Evolutionary conservation across 1,284 basidiomycete species (phyloP).

Genomic region (Sanguinoderma infundibulare): DNA sequence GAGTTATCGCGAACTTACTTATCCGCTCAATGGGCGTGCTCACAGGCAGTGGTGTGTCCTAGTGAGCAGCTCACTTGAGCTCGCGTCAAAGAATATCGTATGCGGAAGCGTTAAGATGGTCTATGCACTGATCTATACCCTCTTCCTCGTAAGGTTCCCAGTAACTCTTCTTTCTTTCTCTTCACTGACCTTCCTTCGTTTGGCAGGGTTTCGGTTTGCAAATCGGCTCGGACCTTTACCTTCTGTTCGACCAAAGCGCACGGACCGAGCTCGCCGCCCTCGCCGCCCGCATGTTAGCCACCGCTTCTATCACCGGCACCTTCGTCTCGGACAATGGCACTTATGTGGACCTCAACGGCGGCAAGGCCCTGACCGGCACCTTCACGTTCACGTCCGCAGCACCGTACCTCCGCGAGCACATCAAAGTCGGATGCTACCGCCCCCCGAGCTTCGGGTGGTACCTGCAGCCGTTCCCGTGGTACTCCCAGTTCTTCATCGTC

Average conservation of each 20-base stretch:
- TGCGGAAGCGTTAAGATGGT: conserved; percentile 91
- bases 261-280: conserved; percentile 58
- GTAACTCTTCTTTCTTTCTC: not conserved
- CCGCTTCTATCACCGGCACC: conserved; percentile 62
- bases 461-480: conserved; percentile 76
- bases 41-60: conserved; percentile 24
- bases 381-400: conserved; percentile 76
- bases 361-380: conserved; percentile 62
- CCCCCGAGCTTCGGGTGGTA: conserved; percentile 73
- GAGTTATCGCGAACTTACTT: conserved; percentile 34
- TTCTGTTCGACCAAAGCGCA: conserved; percentile 71
- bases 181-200: not conserved
- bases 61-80: conserved; percentile 87
- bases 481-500: conserved; percentile 80
- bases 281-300: conserved; percentile 50
- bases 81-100: conserved; percentile 88
- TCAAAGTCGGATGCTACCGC: conserved; percentile 73
- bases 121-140: conserved; percentile 86
- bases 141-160: conserved; percentile 58
- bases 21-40: not conserved
- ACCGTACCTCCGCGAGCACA: conserved; percentile 45
- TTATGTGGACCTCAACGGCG: conserved; percentile 37
- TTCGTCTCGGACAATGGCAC: conserved; percentile 72
- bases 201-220: conserved; percentile 83
- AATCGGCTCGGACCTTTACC: conserved; percentile 86